Evolutionary conservation across 768 basidiomycete species (phyloP).

Genomic region (Termitomyces sp.): DNA sequence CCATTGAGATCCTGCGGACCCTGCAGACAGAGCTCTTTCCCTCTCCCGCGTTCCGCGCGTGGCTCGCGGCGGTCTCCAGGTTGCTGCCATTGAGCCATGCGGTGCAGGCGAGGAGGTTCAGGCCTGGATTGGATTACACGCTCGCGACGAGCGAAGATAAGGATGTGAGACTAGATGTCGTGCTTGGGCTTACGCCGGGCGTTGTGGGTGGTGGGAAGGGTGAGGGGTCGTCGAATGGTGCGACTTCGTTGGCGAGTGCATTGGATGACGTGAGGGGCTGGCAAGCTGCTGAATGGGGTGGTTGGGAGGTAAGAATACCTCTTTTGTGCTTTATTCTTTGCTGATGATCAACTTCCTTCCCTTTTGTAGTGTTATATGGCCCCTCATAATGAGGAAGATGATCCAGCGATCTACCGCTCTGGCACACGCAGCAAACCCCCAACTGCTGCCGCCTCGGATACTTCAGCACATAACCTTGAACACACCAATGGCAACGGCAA

Average conservation of each 20-base stretch:
- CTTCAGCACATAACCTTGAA: slow-evolving; percentile 3
- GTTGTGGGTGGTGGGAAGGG: slow-evolving; percentile 23
- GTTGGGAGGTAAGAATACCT: slow-evolving; percentile 73
- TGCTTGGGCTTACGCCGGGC: slow-evolving; percentile 80
- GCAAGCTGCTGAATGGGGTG: slow-evolving; percentile 79
- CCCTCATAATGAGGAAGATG: slow-evolving; percentile 90
- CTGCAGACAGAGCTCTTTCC: slow-evolving; percentile 78
- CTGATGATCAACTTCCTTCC: background rate
- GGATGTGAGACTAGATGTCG: slow-evolving; percentile 80
- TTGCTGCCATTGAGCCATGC: slow-evolving; percentile 67
- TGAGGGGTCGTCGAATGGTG: slow-evolving; percentile 18
- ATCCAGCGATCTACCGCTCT: slow-evolving; percentile 88
- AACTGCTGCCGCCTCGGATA: slow-evolving; percentile 9
- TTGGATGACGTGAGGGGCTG: slow-evolving; percentile 40
- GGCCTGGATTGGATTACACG: slow-evolving; percentile 93
- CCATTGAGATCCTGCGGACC: slow-evolving; percentile 53
- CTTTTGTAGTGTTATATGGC: slow-evolving; percentile 81
- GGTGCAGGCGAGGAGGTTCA: slow-evolving; percentile 81
- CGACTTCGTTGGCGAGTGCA: slow-evolving; percentile 20
- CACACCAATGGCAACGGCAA: background rate
- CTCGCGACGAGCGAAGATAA: slow-evolving; percentile 83
- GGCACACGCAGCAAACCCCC: slow-evolving; percentile 39
- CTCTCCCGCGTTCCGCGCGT: slow-evolving; percentile 82
- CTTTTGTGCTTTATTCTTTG: slow-evolving; percentile 3
- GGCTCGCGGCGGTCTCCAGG: slow-evolving; percentile 69